A percentile compares a stretch with the other conserved stretches of the same genome.
Conservation (phyloP, 495 filamentous ascomycete species). For the Lasiosphaeriaceae sp. region DNA sequence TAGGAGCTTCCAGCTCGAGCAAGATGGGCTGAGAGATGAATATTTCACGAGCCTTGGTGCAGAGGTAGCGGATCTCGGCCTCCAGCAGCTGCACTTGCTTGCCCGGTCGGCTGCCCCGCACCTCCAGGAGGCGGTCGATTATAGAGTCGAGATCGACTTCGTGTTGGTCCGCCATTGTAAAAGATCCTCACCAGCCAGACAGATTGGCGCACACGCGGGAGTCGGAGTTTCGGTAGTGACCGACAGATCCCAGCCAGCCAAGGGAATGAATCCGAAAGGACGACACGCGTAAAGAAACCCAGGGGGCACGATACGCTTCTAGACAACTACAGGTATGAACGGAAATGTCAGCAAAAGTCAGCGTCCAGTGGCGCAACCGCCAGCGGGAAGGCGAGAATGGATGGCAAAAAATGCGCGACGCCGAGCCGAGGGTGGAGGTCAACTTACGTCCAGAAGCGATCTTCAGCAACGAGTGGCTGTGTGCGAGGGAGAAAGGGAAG, state of each 20-base stretch:
- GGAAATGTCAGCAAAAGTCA: slow-evolving; percentile 7
- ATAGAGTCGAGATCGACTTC: slow-evolving; percentile 99
- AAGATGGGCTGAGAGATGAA: slow-evolving; percentile 99
- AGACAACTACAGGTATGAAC: slow-evolving; percentile 10
- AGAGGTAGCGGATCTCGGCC: slow-evolving; percentile 94
- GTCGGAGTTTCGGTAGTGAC: slow-evolving; percentile 26
- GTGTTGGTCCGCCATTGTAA: slow-evolving; percentile 86
- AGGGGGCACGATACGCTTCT: slow-evolving; percentile 27
- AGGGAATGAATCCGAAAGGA: slow-evolving; percentile 7
- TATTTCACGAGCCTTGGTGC: slow-evolving; percentile 98
- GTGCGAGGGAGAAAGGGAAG: slow-evolving; percentile 3
- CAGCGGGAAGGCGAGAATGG: neutral
- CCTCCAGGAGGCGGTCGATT: slow-evolving; percentile 96
- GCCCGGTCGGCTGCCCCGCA: slow-evolving; percentile 93
- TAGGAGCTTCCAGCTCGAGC: slow-evolving; percentile 94
- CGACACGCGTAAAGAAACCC: slow-evolving; percentile 15
- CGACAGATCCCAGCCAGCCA: slow-evolving; percentile 23
- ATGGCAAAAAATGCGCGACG: slow-evolving; percentile 1
- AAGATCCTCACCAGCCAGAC: slow-evolving; percentile 40
- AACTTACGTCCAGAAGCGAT: slow-evolving; percentile 31
- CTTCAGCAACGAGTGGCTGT: slow-evolving; percentile 26
- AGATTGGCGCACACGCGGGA: slow-evolving; percentile 32
- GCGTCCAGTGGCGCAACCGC: neutral
- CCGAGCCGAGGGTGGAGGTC: neutral
- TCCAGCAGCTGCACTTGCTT: slow-evolving; percentile 98